phyloP scores from a whole-genome alignment of 441 rosid species.

The Pelargonium cotyledonis region DNA sequence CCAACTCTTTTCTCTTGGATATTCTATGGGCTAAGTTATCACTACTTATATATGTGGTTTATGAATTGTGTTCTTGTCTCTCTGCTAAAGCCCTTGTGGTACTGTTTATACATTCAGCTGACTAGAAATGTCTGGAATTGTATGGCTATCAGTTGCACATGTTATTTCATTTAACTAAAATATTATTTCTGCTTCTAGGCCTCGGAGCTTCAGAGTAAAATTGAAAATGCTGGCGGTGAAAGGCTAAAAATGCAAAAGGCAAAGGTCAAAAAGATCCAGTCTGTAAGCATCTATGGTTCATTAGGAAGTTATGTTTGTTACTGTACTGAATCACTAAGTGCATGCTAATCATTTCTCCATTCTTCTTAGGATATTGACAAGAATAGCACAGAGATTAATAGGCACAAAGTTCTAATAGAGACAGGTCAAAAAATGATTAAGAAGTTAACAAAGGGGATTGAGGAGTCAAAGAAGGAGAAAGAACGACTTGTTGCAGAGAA shows the following conservation, averaged over 20 bases:
- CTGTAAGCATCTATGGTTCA: constrained; percentile 45
- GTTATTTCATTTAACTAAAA: not conserved
- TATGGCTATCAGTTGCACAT: not conserved
- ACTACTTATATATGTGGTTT: not conserved
- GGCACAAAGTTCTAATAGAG: constrained; percentile 85
- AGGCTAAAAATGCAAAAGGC: constrained; percentile 65
- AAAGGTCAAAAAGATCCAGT: constrained; percentile 76
- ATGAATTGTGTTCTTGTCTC: constrained; percentile 7
- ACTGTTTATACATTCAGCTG: constrained; percentile 7
- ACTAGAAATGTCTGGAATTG: not conserved
- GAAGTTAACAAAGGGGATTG: constrained; percentile 79
- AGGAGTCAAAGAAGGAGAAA: constrained; percentile 71
- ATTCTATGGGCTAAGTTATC: constrained; percentile 1
- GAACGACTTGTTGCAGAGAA: constrained; percentile 60
- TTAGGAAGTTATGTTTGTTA: constrained; percentile 14
- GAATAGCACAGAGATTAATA: constrained; percentile 73
- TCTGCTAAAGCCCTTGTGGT: not conserved
- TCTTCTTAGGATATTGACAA: constrained; percentile 71
- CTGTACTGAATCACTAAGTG: constrained; percentile 9
- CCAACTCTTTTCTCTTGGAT: not conserved
- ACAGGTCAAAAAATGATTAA: constrained; percentile 77
- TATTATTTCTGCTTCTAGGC: constrained; percentile 44
- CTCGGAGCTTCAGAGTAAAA: constrained; percentile 63
- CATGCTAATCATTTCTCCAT: constrained; percentile 21
- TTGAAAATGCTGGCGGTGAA: constrained; percentile 93